Base-by-base conservation (phyloP, 805 yeast genomes). In the Hermanozyma aechmeae region DNA sequence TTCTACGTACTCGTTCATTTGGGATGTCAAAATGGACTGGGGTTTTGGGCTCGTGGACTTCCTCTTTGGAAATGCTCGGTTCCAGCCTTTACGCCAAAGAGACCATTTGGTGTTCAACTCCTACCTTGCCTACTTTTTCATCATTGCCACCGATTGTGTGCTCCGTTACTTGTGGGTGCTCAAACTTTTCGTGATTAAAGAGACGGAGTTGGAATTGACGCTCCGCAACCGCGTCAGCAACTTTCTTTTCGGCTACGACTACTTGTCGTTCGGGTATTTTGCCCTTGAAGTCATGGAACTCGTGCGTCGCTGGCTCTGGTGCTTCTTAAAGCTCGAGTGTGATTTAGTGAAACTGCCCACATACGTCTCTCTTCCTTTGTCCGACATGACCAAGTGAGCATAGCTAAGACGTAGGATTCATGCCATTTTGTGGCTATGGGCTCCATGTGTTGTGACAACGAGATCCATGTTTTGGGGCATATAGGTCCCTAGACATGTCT, bases 1-100 rank as follows among this genome's bases (percentile, higher is more conserved):
- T 48, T 80, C 97, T 0, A 43, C 73, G 0, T 92, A 81, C 51
- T 71, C 94, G 11, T 81, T 84, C 35, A 58, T 73, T 31, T 92
- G 99, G 99, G 99, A 92, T 52, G 53, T 89, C 9, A 68, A 69
- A 28, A 73, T 74, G 68, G 99, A 92, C 58, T 92, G 98, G 98
- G 74, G 76, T 25, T 62, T 85, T 27, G 68, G 69, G 8, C 44
- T 80, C 6, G 61, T 80, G 43, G 62, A 61, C 25, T 37, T 35
- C 4, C 22, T 56, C 11, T 45, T 51, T 22, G 29, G 38, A 24
- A 22, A 35, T 25, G 17, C 26, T 30, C 26, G 24, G 20, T 31
- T 32, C 21, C 24, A 25, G 13, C 31, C 44, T 10, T 34, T 46
- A 24, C 34, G 56, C 15, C 39, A 50, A 7, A 38, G 48, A 11